phyloP scores from a whole-genome alignment of 2,329 filamentous ascomycete genomes.

The Cyanodermella asteris region DNA sequence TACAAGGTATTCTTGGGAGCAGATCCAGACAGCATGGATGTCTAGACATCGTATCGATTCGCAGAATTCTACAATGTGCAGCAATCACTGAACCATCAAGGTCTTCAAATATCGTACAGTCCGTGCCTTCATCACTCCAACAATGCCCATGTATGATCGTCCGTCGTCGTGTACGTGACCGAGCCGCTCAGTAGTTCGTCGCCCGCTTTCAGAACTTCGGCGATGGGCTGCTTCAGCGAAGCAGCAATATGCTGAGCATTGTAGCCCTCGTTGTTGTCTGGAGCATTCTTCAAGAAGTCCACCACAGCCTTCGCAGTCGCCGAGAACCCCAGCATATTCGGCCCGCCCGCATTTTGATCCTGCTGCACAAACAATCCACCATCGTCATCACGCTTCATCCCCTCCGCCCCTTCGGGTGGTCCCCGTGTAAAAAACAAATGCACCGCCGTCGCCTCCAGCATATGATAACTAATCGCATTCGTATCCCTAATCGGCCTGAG shows the following conservation, averaged over 20 bases:
- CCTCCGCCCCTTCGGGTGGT: slow-evolving; percentile 25
- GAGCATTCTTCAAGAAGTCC: slow-evolving; percentile 41
- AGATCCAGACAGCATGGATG: slow-evolving; percentile 22
- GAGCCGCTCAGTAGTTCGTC: slow-evolving; percentile 59
- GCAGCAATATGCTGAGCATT: slow-evolving; percentile 58
- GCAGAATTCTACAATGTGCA: too few species aligned
- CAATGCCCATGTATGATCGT: slow-evolving; percentile 80
- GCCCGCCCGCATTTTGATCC: slow-evolving; percentile 14
- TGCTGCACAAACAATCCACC: slow-evolving; percentile 18
- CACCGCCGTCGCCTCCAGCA: slow-evolving; percentile 73
- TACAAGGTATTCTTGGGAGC: slow-evolving; percentile 27
- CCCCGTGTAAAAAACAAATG: slow-evolving; percentile 69
- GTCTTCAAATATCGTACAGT: too few species aligned
- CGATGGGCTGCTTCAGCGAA: slow-evolving; percentile 39
- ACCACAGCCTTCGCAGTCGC: slow-evolving; percentile 46
- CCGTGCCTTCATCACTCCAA: slow-evolving; percentile 47
- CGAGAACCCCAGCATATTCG: slow-evolving; percentile 14
- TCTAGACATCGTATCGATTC: too few species aligned
- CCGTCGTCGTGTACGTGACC: slow-evolving; percentile 72
- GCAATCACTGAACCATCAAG: too few species aligned
- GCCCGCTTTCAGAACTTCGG: slow-evolving; percentile 52
- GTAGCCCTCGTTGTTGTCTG: slow-evolving; percentile 60
- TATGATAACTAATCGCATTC: slow-evolving; percentile 81
- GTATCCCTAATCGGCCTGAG: slow-evolving; percentile 62
- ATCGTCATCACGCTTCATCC: slow-evolving; percentile 14